Evolutionary conservation across 768 basidiomycete genomes (phyloP).

Genomic region (Tylopilus rubrobrunneus): DNA sequence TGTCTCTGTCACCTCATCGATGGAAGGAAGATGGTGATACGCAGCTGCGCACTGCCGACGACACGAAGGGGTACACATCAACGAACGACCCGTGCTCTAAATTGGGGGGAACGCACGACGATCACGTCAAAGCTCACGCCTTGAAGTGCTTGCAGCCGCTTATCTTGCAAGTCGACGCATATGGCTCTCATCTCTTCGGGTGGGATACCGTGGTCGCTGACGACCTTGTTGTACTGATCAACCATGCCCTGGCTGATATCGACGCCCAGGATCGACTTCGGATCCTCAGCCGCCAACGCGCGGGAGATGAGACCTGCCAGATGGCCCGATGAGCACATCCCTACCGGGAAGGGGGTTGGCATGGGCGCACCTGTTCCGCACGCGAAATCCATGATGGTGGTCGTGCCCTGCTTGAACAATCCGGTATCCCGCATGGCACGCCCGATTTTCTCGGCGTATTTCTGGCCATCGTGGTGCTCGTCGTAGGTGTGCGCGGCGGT

Average conservation of each 20-base stretch:
- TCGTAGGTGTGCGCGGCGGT: conserved; percentile 24
- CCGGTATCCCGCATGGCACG: conserved; percentile 34
- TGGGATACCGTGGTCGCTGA: conserved; percentile 56
- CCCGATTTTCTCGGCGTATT: conserved; percentile 22
- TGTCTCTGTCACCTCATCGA: conserved; percentile 45
- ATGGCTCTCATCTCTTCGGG: conserved; percentile 66
- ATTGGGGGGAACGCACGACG: conserved; percentile 44
- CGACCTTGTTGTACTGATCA: conserved; percentile 57
- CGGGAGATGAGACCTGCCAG: conserved; percentile 59
- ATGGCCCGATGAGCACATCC: not conserved
- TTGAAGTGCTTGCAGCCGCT: conserved; percentile 50
- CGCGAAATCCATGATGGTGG: conserved; percentile 67
- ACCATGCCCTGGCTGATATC: conserved; percentile 75
- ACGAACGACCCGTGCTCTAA: not conserved
- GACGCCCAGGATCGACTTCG: conserved; percentile 63
- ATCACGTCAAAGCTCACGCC: conserved; percentile 64
- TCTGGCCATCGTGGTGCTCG: conserved; percentile 15
- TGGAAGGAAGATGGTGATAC: conserved; percentile 59
- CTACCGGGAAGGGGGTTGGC: too few relatives aligned
- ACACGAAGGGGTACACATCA: not conserved
- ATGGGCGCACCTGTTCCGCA: conserved; percentile 59
- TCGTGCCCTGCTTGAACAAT: conserved; percentile 51
- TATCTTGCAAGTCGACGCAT: conserved; percentile 39
- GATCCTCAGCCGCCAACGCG: conserved; percentile 54
- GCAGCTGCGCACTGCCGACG: conserved; percentile 51